phyloP scores from a whole-genome alignment of 1,139 yeast species.

The Suhomyces kunorum region DNA sequence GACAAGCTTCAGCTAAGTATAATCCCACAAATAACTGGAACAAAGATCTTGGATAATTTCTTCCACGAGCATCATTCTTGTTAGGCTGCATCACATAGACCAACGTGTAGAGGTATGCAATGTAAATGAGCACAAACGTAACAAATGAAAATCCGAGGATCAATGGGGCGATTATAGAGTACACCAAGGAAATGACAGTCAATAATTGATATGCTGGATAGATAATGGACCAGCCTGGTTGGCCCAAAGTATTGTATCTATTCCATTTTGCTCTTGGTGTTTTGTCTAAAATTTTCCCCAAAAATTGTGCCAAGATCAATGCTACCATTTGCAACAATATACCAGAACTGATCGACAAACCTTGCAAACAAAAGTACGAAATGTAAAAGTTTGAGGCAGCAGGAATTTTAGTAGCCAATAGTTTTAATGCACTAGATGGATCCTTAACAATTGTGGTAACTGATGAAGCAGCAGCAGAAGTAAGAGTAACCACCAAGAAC shows the following conservation, averaged over 20 bases:
- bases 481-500: slow-evolving; percentile 75
- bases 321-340: slow-evolving; percentile 44
- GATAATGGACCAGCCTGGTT: slow-evolving; percentile 43
- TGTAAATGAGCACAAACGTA: slow-evolving; percentile 50
- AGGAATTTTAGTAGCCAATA: slow-evolving; percentile 63
- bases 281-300: slow-evolving; percentile 47
- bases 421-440: slow-evolving; percentile 56
- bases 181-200: slow-evolving; percentile 40
- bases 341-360: slow-evolving; percentile 43
- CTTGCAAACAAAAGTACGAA: slow-evolving; percentile 50
- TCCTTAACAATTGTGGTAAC: slow-evolving; percentile 54
- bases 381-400: slow-evolving; percentile 70
- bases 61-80: slow-evolving; percentile 59
- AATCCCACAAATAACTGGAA: slow-evolving; percentile 67
- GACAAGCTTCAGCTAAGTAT: slow-evolving; percentile 65
- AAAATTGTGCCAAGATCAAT: slow-evolving; percentile 46
- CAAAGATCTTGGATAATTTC: slow-evolving; percentile 64
- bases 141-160: slow-evolving; percentile 50
- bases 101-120: slow-evolving; percentile 60
- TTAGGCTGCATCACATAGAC: slow-evolving; percentile 60
- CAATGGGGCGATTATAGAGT: slow-evolving; percentile 48
- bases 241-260: slow-evolving; percentile 43
- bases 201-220: slow-evolving; percentile 46
- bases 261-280: slow-evolving; percentile 50
- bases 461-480: slow-evolving; percentile 77